A percentile compares a stretch with the other conserved stretches of the same genome.
Evolutionary conservation across 345 rosid species (phyloP).

Genomic region (Trapa incisa): DNA sequence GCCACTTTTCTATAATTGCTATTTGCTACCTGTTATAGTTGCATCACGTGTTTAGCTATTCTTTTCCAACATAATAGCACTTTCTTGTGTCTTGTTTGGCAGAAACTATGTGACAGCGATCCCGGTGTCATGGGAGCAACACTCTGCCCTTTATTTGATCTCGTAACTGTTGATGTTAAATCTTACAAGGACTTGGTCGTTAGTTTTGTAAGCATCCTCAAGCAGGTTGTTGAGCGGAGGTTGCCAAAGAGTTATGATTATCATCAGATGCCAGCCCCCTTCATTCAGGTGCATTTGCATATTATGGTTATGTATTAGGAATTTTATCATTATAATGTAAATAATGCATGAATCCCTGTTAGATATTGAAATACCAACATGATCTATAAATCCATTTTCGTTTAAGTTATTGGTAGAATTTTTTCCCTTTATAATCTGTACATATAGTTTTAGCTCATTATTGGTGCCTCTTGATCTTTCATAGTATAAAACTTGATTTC

Average conservation of each 20-base stretch:
- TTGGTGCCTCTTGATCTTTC: background rate
- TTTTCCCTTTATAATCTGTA: background rate
- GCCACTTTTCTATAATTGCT: background rate
- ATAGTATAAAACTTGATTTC: constrained; percentile 6
- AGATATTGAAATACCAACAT: background rate
- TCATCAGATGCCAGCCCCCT: constrained; percentile 99
- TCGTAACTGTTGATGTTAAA: constrained; percentile 50
- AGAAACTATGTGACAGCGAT: constrained; percentile 85
- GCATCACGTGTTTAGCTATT: background rate
- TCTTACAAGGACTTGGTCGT: constrained; percentile 76
- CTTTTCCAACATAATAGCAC: background rate
- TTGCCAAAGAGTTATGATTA: constrained; percentile 91
- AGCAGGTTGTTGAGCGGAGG: constrained; percentile 83
- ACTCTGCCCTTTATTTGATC: constrained; percentile 86
- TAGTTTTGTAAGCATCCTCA: constrained; percentile 90
- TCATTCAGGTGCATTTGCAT: constrained; percentile 55
- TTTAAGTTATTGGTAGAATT: background rate
- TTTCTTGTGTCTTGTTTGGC: constrained; percentile 16
- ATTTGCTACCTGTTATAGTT: background rate
- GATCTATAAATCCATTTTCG: background rate
- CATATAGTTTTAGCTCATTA: background rate
- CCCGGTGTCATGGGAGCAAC: constrained; percentile 99
- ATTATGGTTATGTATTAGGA: background rate
- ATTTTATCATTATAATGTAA: background rate
- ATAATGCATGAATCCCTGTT: background rate